Evolutionary conservation across 805 yeast species (phyloP), one percentile per base, ranked within the genome.

Genomic region (Candida koratica): DNA sequence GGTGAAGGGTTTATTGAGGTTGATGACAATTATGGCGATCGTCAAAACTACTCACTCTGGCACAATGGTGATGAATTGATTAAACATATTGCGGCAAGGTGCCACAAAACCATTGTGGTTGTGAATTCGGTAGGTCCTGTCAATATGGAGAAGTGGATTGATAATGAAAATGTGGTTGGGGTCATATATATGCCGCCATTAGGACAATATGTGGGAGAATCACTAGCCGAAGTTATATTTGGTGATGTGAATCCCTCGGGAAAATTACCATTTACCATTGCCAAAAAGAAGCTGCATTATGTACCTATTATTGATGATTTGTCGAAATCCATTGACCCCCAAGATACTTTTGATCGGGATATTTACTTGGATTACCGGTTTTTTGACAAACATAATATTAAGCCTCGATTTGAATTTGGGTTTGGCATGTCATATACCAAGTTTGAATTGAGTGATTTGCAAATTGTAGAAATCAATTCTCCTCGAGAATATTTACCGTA

Each of bases 161-260:
- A 76, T 20, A 58, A 73, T 45, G 77, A 72, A 36, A 77, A 75
- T 44, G 71, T 79, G 22, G 78, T 77, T 16, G 82, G 71, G 1
- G 79, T 78, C 2, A 38, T 79, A 10, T 75, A 61, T 47, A 57
- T 78, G 2, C 69, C 79, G 4, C 82, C 81, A 4, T 61, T 75
- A 35, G 83, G 84, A n/a, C 72, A 67, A 44, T 68, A 60, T 49
- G 65, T 68, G 26, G 85, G 84, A 1, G 61, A 67, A 33, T 81
- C 82, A 1, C 53, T 78, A 17, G 75, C 80, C 2, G 79, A 76
- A 26, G 67, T 77, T 0, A 49, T 79, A 13, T 79, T 74, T 53
- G 84, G 85, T 1, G 79, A 73, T 24, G 64, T 60, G n/a, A 72
- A 71, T 42, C 84, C 84, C 6, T 73, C 81, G 24, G 85, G 84